Evolutionary conservation across 306 rosid genomes (phyloP).

Genomic region (Carpinus fangiana): DNA sequence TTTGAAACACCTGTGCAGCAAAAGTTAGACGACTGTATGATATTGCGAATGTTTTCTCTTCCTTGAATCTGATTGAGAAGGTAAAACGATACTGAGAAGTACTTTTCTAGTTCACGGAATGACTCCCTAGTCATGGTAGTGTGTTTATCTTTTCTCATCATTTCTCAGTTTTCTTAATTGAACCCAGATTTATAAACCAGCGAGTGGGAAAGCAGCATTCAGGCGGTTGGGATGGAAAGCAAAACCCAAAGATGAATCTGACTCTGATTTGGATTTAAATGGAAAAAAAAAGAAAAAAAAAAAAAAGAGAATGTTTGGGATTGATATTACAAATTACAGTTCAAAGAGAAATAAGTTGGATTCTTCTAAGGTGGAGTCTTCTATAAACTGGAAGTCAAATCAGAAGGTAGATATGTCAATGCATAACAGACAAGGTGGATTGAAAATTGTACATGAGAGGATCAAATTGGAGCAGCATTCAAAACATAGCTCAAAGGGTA

Average conservation of each 20-base stretch:
- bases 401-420: constrained; percentile 11
- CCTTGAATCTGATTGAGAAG: constrained; percentile 59
- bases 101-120: constrained; percentile 8
- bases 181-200: constrained; percentile 44
- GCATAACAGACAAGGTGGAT: neutral
- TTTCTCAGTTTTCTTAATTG: neutral
- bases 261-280: constrained; percentile 9
- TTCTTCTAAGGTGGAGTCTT: neutral
- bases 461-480: constrained; percentile 19
- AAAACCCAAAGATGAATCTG: constrained; percentile 21
- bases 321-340: constrained; percentile 46
- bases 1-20: constrained; percentile 35
- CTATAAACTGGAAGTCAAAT: constrained; percentile 8
- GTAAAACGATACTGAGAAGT: constrained; percentile 26
- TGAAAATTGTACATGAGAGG: constrained; percentile 28
- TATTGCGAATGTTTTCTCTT: constrained; percentile 55
- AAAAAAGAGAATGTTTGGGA: constrained; percentile 53
- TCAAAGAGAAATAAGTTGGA: constrained; percentile 34
- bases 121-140: neutral
- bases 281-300: too few species aligned
- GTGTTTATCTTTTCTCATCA: neutral
- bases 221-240: constrained; percentile 55
- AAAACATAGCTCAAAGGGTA: constrained; percentile 39
- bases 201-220: constrained; percentile 57
- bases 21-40: constrained; percentile 63